Percentiles rank a stretch among this genome's conserved stretches.
These are phyloP conservation scores for Oryza brachyantha DNA, from an alignment of 176 grass and related monocot genomes.

Conservation along the genomic window DNA sequence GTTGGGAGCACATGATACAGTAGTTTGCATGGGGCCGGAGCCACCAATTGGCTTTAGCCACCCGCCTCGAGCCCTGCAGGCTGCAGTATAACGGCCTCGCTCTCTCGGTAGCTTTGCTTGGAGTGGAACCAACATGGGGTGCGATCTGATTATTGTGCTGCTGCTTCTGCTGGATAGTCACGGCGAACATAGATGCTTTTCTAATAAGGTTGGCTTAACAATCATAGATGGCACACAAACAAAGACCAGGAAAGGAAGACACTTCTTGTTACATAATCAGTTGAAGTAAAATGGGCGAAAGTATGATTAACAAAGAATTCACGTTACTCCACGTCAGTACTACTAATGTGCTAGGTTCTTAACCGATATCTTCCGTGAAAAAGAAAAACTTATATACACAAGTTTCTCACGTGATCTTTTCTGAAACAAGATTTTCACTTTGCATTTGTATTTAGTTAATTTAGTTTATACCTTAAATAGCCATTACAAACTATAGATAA, in stretches of 20 bases:
- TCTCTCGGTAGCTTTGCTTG: not conserved
- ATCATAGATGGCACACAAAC: not conserved
- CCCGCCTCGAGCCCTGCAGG: not conserved
- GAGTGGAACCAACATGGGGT: not conserved
- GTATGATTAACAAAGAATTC: not conserved
- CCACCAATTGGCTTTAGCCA: not conserved
- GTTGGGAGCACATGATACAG: not conserved
- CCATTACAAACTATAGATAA: no score
- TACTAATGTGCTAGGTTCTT: no score
- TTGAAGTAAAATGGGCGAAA: not conserved
- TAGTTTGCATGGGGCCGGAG: not conserved
- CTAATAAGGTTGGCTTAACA: not conserved
- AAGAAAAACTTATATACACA: no score
- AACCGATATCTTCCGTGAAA: no score
- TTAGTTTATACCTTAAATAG: no score
- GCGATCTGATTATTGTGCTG: slow-evolving; percentile 13
- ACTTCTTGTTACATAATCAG: not conserved
- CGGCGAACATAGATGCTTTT: no score
- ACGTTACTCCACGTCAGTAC: not conserved
- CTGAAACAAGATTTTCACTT: no score
- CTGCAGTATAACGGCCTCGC: not conserved
- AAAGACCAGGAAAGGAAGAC: no score
- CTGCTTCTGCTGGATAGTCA: no score
- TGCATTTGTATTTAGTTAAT: no score
- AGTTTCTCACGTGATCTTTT: no score